phyloP scores from a whole-genome alignment of 768 basidiomycete genomes.

The Lactarius sanguifluus region DNA sequence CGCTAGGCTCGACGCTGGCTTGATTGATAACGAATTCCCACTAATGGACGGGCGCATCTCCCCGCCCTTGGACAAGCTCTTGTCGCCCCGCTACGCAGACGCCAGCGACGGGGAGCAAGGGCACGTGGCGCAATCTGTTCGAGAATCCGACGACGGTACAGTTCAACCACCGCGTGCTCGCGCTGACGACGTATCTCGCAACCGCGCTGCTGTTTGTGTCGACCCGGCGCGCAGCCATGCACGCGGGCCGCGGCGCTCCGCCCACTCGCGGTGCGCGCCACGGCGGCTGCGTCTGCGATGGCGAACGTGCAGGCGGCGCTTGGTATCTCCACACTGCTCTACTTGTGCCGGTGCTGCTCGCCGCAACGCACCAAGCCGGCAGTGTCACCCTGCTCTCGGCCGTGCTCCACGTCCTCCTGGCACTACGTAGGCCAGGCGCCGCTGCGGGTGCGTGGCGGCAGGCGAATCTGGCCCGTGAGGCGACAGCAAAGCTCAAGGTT shows the following conservation, averaged over 20 bases:
- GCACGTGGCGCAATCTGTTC: constrained; percentile 87
- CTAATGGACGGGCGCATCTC: no score
- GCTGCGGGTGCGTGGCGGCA: constrained; percentile 64
- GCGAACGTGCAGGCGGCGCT: constrained; percentile 80
- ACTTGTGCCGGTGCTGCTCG: constrained; percentile 91
- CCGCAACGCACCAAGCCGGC: constrained; percentile 93
- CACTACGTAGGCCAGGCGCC: constrained; percentile 65
- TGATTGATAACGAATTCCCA: constrained; percentile 63
- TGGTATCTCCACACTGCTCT: constrained; percentile 79
- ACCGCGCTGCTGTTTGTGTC: constrained; percentile 62
- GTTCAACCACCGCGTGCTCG: constrained; percentile 94
- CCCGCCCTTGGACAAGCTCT: constrained; percentile 41
- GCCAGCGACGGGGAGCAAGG: constrained; percentile 43
- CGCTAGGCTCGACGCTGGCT: constrained; percentile 93
- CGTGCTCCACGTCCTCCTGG: constrained; percentile 72
- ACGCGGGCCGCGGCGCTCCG: constrained; percentile 55
- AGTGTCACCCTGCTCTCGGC: constrained; percentile 85
- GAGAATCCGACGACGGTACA: constrained; percentile 99
- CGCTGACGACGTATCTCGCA: constrained; percentile 76
- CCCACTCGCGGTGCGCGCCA: constrained; percentile 52
- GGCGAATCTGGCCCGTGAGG: constrained; percentile 30
- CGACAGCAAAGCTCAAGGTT: neutral
- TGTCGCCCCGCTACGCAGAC: constrained; percentile 73
- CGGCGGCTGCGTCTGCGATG: constrained; percentile 66
- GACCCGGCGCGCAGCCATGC: constrained; percentile 51